Base-by-base conservation (phyloP, 2,329 filamentous ascomycete genomes). In the Sclerotinia subarctica region DNA sequence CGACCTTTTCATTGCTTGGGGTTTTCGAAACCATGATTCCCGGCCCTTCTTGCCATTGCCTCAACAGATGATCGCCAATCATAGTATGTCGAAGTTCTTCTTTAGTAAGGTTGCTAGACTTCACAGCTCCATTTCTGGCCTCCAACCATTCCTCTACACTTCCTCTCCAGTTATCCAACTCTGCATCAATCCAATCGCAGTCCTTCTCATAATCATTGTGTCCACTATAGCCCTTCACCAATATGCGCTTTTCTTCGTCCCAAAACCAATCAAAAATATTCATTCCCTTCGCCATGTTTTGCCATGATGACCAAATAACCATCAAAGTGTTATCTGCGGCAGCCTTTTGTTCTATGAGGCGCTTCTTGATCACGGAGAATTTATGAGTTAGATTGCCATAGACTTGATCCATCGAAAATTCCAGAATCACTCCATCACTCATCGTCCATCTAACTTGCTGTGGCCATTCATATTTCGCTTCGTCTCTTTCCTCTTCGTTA, bases 21-120 rank as follows among this genome's bases (percentile, higher is more conserved):
- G 59, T 38, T 13, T 38, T 51, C 1, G 46, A 26, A 26, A 63
- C 29, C 59, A 63, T 63, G 21, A 63, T 63, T 63, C 59, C 59
- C 5, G 59, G 59, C 21, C 59, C 59, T 26, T 38, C n/a, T 63
- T 63, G 51, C 59, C 59, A 63, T 21, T 51, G 59, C n/a, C 32
- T 49, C 10, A 63, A 63, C 1, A 63, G 26, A 15, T 42, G 10
- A 11, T 21, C 46, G 7, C 59, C 59, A 26, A 51, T 51, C 46
- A 49, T 11, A 21, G 59, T 17, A 21, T 38, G 38, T 21, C 32
- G 47, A 21, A 51, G 21, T 42, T 51, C 59, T 49, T 51, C 24
- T 11, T 19, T 26, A 15, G 32, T 38, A 21, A 63, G 46, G n/a
- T 38, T 19, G 17, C 17, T 32, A 26, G 46, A 26, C 8, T 51